Evolutionary conservation across 2,329 filamentous ascomycete species (phyloP).

Genomic region (Eutypa lata): DNA sequence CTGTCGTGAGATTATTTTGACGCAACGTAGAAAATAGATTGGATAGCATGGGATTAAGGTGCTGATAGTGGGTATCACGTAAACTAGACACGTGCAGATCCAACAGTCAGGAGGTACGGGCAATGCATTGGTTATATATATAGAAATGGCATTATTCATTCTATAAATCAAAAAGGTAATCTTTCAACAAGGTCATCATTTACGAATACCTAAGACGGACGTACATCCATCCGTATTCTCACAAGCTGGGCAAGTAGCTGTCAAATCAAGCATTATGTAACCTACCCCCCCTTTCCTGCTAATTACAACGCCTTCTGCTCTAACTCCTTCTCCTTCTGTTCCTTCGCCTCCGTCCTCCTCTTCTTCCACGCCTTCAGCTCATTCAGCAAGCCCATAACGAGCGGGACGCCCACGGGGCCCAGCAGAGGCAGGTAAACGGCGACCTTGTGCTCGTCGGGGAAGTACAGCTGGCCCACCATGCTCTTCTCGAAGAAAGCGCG

Average conservation of each 20-base stretch:
- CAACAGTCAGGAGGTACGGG: neutral
- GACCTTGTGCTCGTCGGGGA: conserved; percentile 97
- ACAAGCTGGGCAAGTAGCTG: too few relatives aligned
- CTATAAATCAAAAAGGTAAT: too few relatives aligned
- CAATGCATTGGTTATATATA: neutral
- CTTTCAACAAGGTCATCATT: too few relatives aligned
- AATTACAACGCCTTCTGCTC: too few relatives aligned
- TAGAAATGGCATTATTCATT: neutral
- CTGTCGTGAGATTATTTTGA: too few relatives aligned
- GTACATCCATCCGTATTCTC: too few relatives aligned
- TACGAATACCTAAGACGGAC: too few relatives aligned
- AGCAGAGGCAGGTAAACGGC: conserved; percentile 91
- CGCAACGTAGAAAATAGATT: too few relatives aligned
- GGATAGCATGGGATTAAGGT: too few relatives aligned
- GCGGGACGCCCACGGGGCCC: conserved; percentile 84
- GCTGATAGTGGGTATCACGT: too few relatives aligned
- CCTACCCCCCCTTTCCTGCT: too few relatives aligned
- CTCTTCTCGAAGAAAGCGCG: conserved; percentile 97
- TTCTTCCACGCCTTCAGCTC: conserved; percentile 67
- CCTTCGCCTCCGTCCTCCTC: conserved; percentile 40
- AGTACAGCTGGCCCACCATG: conserved; percentile 98
- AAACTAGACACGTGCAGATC: neutral
- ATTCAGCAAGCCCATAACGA: conserved; percentile 79
- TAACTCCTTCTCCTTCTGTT: neutral
- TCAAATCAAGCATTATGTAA: too few relatives aligned